Percentiles rank a stretch among this genome's conserved stretches.
Conservation (phyloP, 805 yeast genomes). For the Yarrowia sp. region DNA sequence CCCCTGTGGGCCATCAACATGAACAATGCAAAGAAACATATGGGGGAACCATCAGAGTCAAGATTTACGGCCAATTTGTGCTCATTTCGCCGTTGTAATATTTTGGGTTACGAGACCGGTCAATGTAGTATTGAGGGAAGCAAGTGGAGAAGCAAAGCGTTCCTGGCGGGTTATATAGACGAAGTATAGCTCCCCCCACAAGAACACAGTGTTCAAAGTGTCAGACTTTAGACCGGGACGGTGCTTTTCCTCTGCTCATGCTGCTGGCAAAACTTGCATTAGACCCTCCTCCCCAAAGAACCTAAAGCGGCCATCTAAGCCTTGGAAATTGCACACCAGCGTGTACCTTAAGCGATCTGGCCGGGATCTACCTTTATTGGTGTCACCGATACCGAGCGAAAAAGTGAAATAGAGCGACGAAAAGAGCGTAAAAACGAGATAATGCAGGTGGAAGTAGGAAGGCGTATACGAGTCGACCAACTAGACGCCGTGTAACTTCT, state of each 20-base stretch:
- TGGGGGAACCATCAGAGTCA: constrained; percentile 10
- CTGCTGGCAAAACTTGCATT: constrained; percentile 7
- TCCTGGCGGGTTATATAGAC: too few relatives aligned
- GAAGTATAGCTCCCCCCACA: too few relatives aligned
- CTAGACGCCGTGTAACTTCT: too few relatives aligned
- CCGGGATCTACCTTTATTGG: constrained; percentile 9
- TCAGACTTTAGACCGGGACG: not conserved
- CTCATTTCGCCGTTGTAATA: constrained; percentile 23
- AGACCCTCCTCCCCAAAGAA: constrained; percentile 4
- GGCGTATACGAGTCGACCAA: too few relatives aligned
- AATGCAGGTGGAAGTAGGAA: too few relatives aligned
- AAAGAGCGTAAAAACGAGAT: too few relatives aligned
- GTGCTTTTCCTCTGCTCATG: not conserved
- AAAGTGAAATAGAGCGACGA: too few relatives aligned
- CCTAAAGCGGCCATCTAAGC: not conserved
- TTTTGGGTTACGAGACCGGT: constrained; percentile 1
- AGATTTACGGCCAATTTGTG: constrained; percentile 31
- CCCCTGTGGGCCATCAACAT: constrained; percentile 26
- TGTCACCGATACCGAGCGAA: too few relatives aligned
- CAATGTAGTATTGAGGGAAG: not conserved
- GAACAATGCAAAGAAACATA: constrained; percentile 21
- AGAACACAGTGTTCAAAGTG: not conserved
- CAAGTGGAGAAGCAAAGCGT: too few relatives aligned
- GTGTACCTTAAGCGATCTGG: constrained; percentile 18
- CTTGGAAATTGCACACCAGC: constrained; percentile 2